phyloP scores from a whole-genome alignment of 768 basidiomycete genomes.

The Guyanaporus albipodus region DNA sequence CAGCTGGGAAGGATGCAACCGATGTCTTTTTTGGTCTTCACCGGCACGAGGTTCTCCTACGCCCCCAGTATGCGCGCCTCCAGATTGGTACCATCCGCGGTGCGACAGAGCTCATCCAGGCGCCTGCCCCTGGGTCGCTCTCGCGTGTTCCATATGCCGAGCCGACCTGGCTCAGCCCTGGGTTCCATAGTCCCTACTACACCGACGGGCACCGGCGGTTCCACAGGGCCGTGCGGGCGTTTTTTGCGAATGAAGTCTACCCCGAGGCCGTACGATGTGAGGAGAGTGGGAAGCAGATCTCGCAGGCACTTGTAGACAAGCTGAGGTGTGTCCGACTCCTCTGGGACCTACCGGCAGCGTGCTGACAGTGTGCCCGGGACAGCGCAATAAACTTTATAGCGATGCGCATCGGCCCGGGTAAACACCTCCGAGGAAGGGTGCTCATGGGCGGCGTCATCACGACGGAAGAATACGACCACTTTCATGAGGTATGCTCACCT shows the following conservation, averaged over 20 bases:
- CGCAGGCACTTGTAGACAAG: slow-evolving; percentile 80
- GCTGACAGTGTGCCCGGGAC: neutral
- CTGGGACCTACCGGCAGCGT: neutral
- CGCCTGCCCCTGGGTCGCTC: slow-evolving; percentile 55
- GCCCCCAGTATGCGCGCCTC: slow-evolving; percentile 68
- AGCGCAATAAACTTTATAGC: slow-evolving; percentile 64
- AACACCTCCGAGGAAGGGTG: slow-evolving; percentile 77
- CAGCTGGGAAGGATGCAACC: slow-evolving; percentile 73
- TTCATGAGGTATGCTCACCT: slow-evolving; percentile 63
- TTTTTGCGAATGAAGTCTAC: slow-evolving; percentile 69
- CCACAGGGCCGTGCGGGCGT: slow-evolving; percentile 70
- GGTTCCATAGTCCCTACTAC: slow-evolving; percentile 76
- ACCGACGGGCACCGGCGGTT: slow-evolving; percentile 68
- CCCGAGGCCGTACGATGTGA: slow-evolving; percentile 78
- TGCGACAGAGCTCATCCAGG: slow-evolving; percentile 51
- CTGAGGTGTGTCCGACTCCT: slow-evolving; percentile 54
- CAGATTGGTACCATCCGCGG: slow-evolving; percentile 62
- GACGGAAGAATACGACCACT: slow-evolving; percentile 90
- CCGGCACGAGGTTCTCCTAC: slow-evolving; percentile 71
- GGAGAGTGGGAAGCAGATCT: slow-evolving; percentile 82
- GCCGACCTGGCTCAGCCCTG: slow-evolving; percentile 70
- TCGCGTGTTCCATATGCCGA: slow-evolving; percentile 84
- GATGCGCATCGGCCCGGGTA: slow-evolving; percentile 74
- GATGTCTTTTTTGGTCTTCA: slow-evolving; percentile 83
- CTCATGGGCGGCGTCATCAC: slow-evolving; percentile 78